These are phyloP conservation scores for Lentithecium fluviatile DNA, from an alignment of 495 filamentous ascomycete genomes.

Conservation along the genomic window DNA sequence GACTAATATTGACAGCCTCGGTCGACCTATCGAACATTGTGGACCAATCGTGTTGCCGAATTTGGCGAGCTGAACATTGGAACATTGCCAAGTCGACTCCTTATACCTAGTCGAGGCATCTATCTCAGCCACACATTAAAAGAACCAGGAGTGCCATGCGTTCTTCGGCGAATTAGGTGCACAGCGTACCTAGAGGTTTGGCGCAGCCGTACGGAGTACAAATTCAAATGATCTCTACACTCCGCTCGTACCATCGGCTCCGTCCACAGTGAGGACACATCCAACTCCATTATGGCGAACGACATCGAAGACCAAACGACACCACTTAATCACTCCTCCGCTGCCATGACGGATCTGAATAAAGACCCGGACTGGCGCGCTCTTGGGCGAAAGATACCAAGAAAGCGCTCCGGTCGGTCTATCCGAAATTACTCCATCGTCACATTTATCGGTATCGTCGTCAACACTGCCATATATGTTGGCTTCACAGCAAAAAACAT, in stretches of 20 bases:
- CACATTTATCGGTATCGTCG: neutral
- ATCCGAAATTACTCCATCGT: neutral
- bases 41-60: neutral
- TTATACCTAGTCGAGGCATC: neutral
- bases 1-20: no score
- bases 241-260: neutral
- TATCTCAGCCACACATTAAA: neutral
- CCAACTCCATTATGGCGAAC: neutral
- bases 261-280: neutral
- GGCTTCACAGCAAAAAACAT: neutral
- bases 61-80: neutral
- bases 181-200: neutral
- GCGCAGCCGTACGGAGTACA: neutral
- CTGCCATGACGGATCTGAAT: neutral
- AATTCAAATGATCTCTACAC: neutral
- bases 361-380: neutral
- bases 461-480: neutral
- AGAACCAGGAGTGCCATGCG: neutral
- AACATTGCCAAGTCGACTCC: neutral
- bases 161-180: neutral
- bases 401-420: neutral
- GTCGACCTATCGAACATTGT: no score
- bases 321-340: neutral
- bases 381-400: neutral
- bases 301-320: neutral